These are phyloP conservation scores for Iris pallida DNA, from an alignment of 116 monocot genomes.

Conservation along the genomic window DNA sequence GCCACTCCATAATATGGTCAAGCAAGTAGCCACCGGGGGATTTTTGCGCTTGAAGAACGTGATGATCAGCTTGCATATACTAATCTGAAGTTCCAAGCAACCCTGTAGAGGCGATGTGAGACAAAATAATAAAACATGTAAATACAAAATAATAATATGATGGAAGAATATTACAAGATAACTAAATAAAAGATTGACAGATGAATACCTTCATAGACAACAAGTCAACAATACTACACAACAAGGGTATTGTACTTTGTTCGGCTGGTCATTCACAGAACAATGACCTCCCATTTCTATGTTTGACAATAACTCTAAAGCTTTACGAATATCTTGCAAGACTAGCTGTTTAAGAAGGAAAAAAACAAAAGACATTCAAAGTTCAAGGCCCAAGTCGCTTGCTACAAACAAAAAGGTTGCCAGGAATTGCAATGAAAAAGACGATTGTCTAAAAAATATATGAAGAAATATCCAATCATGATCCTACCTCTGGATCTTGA, in stretches of 20 bases:
- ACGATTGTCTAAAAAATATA: neutral
- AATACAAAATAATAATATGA: slow-evolving; percentile 2
- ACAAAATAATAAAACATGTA: slow-evolving; percentile 10
- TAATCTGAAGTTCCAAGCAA: slow-evolving; percentile 37
- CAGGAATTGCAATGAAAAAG: neutral
- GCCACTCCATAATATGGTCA: slow-evolving; percentile 39
- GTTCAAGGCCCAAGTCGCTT: neutral
- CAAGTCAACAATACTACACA: slow-evolving; percentile 49
- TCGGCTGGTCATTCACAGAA: slow-evolving; percentile 1
- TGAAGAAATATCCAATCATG: neutral
- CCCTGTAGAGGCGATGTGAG: slow-evolving; percentile 23
- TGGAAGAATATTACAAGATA: neutral
- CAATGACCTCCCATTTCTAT: slow-evolving; percentile 16
- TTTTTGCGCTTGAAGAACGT: slow-evolving; percentile 32
- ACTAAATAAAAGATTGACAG: neutral
- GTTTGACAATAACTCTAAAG: slow-evolving; percentile 28
- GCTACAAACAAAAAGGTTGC: slow-evolving; percentile 1
- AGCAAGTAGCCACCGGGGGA: slow-evolving; percentile 24
- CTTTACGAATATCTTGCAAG: slow-evolving; percentile 28
- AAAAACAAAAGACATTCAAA: neutral
- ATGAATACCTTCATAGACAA: slow-evolving; percentile 46
- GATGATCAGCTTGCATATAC: slow-evolving; percentile 36
- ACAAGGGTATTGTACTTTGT: slow-evolving; percentile 25
- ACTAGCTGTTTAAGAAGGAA: slow-evolving; percentile 32
- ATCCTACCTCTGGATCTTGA: slow-evolving; percentile 27